Percentiles rank a stretch among this genome's conserved stretches.
Evolutionary conservation across 768 basidiomycete species (phyloP).

Genomic region (Suillus weaverae): DNA sequence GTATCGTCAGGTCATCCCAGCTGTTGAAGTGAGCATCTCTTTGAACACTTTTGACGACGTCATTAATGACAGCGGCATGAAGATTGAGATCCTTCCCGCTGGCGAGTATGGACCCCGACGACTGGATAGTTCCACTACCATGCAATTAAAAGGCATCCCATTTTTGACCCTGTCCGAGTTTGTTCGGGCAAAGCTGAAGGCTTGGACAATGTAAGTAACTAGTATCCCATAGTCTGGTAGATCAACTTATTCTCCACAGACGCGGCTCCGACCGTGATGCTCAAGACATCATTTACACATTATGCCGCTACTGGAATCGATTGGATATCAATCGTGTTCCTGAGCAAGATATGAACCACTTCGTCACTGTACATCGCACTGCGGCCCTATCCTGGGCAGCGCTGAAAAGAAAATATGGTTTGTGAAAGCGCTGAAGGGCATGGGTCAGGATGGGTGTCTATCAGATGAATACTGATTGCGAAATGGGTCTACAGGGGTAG

Average conservation of each 20-base stretch:
- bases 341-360: constrained; percentile 82
- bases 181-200: constrained; percentile 79
- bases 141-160: constrained; percentile 68
- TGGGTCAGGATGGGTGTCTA: constrained; percentile 22
- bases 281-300: constrained; percentile 69
- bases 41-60: background rate
- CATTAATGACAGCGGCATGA: background rate
- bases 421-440: constrained; percentile 31
- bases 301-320: constrained; percentile 76
- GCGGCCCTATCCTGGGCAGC: constrained; percentile 74
- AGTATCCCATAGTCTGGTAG: constrained; percentile 15
- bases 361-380: constrained; percentile 58
- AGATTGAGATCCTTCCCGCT: constrained; percentile 84
- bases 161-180: constrained; percentile 88
- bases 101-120: constrained; percentile 80
- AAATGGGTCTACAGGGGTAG: constrained; percentile 18
- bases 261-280: constrained; percentile 73
- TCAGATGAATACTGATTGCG: constrained; percentile 29
- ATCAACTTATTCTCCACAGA: constrained; percentile 37
- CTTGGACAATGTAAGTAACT: constrained; percentile 71
- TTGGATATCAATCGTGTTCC: constrained; percentile 86
- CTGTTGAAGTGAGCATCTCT: constrained; percentile 60
- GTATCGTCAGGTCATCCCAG: constrained; percentile 73
- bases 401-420: constrained; percentile 72
- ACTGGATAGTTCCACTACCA: constrained; percentile 66